These are phyloP conservation scores for Moesziomyces sp. DNA, from an alignment of 1,284 basidiomycete species.

Conservation along the genomic window DNA sequence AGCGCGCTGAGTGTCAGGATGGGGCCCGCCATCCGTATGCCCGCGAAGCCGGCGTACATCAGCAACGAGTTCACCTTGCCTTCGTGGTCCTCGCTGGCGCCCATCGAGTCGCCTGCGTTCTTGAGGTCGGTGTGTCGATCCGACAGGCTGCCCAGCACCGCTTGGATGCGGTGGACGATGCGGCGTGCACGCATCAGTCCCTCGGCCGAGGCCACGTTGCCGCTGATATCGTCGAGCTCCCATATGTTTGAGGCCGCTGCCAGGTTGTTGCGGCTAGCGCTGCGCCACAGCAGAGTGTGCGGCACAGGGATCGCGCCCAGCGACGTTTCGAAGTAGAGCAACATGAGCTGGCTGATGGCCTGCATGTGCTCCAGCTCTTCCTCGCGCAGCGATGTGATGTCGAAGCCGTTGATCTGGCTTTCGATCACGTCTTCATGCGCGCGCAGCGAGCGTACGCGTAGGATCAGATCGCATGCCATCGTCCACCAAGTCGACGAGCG, in stretches of 20 bases:
- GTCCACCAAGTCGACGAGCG: conserved; percentile 31
- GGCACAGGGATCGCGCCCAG: conserved; percentile 2
- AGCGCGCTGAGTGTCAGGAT: neutral
- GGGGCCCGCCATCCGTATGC: neutral
- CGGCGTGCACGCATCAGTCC: neutral
- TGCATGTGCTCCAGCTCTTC: conserved; percentile 34
- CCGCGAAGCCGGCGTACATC: neutral
- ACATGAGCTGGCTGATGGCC: conserved; percentile 14
- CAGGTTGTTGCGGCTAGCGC: neutral
- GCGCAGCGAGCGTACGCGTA: conserved; percentile 3
- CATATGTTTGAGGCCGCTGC: neutral
- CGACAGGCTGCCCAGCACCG: conserved; percentile 10
- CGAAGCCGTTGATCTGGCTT: conserved; percentile 28
- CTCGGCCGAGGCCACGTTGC: conserved; percentile 13
- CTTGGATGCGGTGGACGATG: conserved; percentile 5
- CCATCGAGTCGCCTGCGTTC: neutral
- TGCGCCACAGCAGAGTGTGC: neutral
- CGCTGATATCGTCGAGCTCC: conserved; percentile 22
- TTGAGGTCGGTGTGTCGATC: conserved; percentile 3
- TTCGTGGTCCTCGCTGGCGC: neutral
- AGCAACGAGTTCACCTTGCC: neutral
- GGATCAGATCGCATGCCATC: conserved; percentile 6
- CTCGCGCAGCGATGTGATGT: conserved; percentile 3
- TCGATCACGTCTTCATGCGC: conserved; percentile 5
- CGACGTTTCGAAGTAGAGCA: conserved; percentile 25